Percentiles rank a stretch among this genome's conserved stretches.
phyloP scores from a whole-genome alignment of 306 rosid genomes.

The Rubus idaeus region DNA sequence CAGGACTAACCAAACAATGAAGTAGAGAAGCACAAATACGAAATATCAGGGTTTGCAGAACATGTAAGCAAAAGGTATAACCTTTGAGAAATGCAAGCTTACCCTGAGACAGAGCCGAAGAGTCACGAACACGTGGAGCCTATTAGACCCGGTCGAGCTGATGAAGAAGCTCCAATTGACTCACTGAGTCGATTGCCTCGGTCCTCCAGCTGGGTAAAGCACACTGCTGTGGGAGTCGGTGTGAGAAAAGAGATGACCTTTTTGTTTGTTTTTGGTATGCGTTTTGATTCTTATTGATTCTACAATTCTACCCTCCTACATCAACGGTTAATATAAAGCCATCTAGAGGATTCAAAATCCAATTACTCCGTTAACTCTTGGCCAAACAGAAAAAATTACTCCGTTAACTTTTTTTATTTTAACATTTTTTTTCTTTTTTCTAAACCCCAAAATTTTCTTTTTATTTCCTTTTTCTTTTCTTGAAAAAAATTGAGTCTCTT shows the following conservation, averaged over 20 bases:
- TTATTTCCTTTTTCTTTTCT: too few species aligned
- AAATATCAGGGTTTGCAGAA: conserved; percentile 3
- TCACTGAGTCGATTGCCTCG: neutral
- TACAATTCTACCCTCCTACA: too few species aligned
- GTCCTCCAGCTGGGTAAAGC: neutral
- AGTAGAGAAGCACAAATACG: neutral
- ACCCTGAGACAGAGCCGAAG: neutral
- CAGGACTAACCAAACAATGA: neutral
- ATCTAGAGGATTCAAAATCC: too few species aligned
- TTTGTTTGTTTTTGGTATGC: neutral
- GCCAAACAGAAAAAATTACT: too few species aligned
- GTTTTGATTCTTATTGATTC: too few species aligned
- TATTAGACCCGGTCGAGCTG: neutral
- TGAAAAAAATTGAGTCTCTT: too few species aligned
- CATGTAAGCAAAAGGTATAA: neutral
- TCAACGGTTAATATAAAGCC: too few species aligned
- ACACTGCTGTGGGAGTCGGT: neutral
- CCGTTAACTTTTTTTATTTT: too few species aligned
- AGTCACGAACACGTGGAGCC: neutral
- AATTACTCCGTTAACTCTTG: too few species aligned
- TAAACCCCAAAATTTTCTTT: too few species aligned
- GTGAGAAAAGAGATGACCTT: neutral
- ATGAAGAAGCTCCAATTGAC: neutral
- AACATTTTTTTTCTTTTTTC: too few species aligned
- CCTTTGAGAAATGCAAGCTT: neutral